Base-by-base conservation (phyloP, 805 yeast species). In the Metschnikowia similis region DNA sequence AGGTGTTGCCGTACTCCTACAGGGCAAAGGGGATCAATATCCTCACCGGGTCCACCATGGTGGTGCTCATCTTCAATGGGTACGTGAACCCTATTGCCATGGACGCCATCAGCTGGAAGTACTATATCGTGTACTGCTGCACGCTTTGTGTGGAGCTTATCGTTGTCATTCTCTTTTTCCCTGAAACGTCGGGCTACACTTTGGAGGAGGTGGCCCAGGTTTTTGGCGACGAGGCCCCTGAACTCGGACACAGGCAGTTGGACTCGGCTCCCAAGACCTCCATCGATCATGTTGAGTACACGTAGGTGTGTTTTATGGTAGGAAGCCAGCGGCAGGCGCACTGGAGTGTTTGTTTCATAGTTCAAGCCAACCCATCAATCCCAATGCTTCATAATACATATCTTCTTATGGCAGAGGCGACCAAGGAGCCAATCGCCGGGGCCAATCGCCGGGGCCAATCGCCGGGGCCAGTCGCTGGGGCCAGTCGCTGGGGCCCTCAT, bases 181-280 rank as follows among this genome's bases (percentile, higher is more conserved):
- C 72, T n/a, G 79, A 75, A 56, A 75, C 79, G 8, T 59, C 66
- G 14, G 77, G 76, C 9, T 63, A 61, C 55, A 66, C 75, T 14
- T 66, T 75, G 60, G 79, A 75, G 56, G 77, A 74, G 54, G 69
- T 72, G 35, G 73, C 72, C 10, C 59, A 62, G 48, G 69, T 72
- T 16, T 74, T 74, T 54, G 79, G 75, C 26, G 77, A 68, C 35
- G 59, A 55, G 38, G 53, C 56, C 1, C 56, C 56, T 0, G 48
- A 34, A 8, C 49, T 55, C 17, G 48, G 48, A 13, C 39, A 50
- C 46, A 39, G 55, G 46, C 41, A 41, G 10, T 16, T 52, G 35
- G 51, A 41, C 0, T 21, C 32, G 1, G 41, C 16, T 3, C 49
- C 34, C 35, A 52, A 54, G 36, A 21, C 21, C 1, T 36, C 48